phyloP scores from a whole-genome alignment of 169 alveolate genomes.

The Toxoplasma gondii region DNA sequence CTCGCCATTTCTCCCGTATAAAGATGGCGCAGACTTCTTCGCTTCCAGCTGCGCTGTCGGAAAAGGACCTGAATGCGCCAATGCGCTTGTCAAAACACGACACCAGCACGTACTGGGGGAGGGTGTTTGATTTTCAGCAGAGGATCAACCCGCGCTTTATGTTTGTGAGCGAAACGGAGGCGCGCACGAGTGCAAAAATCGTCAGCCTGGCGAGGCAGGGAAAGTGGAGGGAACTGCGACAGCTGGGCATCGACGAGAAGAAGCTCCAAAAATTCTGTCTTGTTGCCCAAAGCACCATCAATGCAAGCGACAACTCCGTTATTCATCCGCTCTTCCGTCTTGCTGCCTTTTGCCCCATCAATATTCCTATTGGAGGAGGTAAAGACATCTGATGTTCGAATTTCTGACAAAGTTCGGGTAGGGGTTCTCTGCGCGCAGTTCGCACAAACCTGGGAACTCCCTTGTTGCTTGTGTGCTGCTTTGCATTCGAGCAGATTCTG shows the following conservation, averaged over 20 bases:
- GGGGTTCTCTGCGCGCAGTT: background rate
- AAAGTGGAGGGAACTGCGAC: conserved; percentile 17
- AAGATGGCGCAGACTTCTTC: too few relatives aligned
- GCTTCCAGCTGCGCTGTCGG: background rate
- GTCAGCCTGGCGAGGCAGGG: background rate
- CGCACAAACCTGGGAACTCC: too few relatives aligned
- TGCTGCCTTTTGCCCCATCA: conserved; percentile 66
- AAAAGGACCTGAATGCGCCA: conserved; percentile 10
- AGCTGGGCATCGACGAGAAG: background rate
- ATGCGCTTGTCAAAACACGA: conserved; percentile 4
- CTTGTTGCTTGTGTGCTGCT: too few relatives aligned
- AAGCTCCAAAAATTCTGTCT: background rate
- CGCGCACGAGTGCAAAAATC: background rate
- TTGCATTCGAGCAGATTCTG: too few relatives aligned
- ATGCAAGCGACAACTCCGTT: conserved; percentile 41
- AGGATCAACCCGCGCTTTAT: conserved; percentile 49
- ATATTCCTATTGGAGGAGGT: conserved; percentile 67
- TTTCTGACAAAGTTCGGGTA: too few relatives aligned
- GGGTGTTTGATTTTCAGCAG: conserved; percentile 39
- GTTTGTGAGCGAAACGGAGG: conserved; percentile 20
- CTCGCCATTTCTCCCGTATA: too few relatives aligned
- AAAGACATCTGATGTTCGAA: background rate
- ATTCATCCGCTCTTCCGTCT: conserved; percentile 40
- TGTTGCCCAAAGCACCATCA: conserved; percentile 40
- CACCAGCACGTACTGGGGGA: conserved; percentile 54